Conservation (phyloP, 164 flowering plant species). For the Kalanchoe fedtschenkoi region DNA sequence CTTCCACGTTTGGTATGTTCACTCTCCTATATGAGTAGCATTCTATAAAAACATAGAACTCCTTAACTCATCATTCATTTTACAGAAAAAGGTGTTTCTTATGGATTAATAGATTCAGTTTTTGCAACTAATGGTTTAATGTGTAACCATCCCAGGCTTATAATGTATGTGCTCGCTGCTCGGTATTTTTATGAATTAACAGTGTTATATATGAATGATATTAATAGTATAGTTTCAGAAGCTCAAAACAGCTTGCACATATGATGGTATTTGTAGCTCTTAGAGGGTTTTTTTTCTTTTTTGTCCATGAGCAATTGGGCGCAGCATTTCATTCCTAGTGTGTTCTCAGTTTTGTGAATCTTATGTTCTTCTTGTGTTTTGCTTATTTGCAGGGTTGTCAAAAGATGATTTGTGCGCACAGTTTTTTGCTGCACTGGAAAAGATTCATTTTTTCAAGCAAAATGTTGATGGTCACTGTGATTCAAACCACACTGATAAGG, state of each 20-base stretch:
- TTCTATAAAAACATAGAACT: too few relatives aligned
- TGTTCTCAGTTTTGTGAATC: neutral
- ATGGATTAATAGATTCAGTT: too few relatives aligned
- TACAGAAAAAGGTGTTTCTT: too few relatives aligned
- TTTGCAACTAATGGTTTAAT: too few relatives aligned
- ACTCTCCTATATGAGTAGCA: neutral
- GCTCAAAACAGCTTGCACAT: too few relatives aligned
- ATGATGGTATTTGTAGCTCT: neutral
- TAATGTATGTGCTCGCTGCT: too few relatives aligned
- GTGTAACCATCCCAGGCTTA: too few relatives aligned
- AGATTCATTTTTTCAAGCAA: conserved; percentile 40
- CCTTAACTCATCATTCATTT: too few relatives aligned
- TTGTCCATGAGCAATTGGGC: neutral
- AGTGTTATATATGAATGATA: too few relatives aligned
- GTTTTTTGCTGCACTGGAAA: conserved; percentile 71
- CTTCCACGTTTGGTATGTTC: neutral
- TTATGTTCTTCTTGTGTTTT: conserved; percentile 5
- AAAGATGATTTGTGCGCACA: conserved; percentile 78
- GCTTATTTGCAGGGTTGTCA: conserved; percentile 35
- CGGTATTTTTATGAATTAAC: too few relatives aligned
- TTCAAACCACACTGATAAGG: conserved; percentile 47
- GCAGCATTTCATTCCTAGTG: neutral
- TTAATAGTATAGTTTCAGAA: neutral
- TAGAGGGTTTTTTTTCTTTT: neutral
- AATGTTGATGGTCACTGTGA: conserved; percentile 59